Base-by-base conservation (phyloP, 2,329 filamentous ascomycete species). In the Xylaria multiplex region DNA sequence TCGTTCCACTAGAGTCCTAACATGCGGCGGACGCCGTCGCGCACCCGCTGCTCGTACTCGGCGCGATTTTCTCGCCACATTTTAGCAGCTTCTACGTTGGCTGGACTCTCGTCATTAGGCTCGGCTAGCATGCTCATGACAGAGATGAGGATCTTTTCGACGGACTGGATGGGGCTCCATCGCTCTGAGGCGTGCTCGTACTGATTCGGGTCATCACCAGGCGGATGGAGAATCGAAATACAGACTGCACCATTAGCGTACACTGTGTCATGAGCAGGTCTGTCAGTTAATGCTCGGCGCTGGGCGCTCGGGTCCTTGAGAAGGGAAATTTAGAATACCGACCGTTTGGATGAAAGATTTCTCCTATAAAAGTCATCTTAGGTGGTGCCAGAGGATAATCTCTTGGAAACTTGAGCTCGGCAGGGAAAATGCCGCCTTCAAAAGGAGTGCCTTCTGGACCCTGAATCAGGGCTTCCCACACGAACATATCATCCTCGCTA, bases 71-170 rank as follows among this genome's bases (percentile, higher is more conserved):
- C 94, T 68, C 95, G 87, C 94, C 95, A 98, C 91, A 97, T 93
- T 83, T 96, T 93, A 65, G 94, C 95, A 0, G 95, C 95, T 82
- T 98, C 95, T 48, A 98, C 92, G 77, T 98, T 98, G 64, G 95
- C 95, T 0, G 95, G 95, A 70, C 91, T 96, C 85, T 98, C 95
- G 77, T 98, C 95, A 79, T 98, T 98, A 66, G 95, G 94, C 81
- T 97, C 94, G 0, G 94, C 94, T 52, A 98, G 87, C 94, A 98
- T 98, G 80, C 93, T 97, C 91, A 98, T 98, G 67, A 98, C 95
- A 54, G 90, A 93, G 64, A 98, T 93, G 72, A 98, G 84, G 72
- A 98, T 98, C 84, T 97, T 98, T 82, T 98, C 96, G 72, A 97
- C 95, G 66, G 91, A 96, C 82, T 98, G 96, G 69, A 98, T 97